Evolutionary conservation across 306 rosid species (phyloP), one percentile per base, ranked within the genome.

Genomic region (Lathyrus tuberosus): DNA sequence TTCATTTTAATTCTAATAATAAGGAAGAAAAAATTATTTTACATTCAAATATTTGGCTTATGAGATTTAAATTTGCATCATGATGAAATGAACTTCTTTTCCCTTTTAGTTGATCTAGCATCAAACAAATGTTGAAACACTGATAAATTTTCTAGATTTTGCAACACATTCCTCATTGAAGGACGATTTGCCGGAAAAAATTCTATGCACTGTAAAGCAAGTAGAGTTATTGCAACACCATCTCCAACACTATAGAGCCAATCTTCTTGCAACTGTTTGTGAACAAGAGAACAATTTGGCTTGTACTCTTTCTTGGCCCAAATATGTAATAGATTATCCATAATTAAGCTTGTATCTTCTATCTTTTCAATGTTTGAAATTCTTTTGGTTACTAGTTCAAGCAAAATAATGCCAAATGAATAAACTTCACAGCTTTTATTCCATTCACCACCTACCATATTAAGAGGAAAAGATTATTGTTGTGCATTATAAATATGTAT

Each of bases 241-340:
- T 89, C 96, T 76, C 80, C 70, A 12, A 10, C 37, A 63, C 35
- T 15, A 24, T 81, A 89, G 41, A 71, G 75, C 92, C 88, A 86
- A 43, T 89, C 90, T 77, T 83, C 74, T 20, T 77, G 82, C 0
- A 89, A 31, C 69, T 70, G 76, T 24, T 48, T 67, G 14, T 85
- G 84, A 49, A 80, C 96, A 17, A 89, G 88, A 20, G 87, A 84
- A 10, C 52, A 52, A 38, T 77, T 83, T 66, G 89, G 89, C 28
- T 37, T 83, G 75, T 81, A 86, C 64, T 80, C 86, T 5, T 62
- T 85, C 63, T 86, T 89, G 40, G 90, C 92, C 92, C 96, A 86
- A 81, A 68, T 68, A 8, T 85, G 82, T 5, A 86, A 22, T n/a
- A 81, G 46, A 47, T 3, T 28, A 9, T 86, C 81, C 64, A 70